These are phyloP conservation scores for Royoungia palumana DNA, from an alignment of 768 basidiomycete species.

Conservation along the genomic window DNA sequence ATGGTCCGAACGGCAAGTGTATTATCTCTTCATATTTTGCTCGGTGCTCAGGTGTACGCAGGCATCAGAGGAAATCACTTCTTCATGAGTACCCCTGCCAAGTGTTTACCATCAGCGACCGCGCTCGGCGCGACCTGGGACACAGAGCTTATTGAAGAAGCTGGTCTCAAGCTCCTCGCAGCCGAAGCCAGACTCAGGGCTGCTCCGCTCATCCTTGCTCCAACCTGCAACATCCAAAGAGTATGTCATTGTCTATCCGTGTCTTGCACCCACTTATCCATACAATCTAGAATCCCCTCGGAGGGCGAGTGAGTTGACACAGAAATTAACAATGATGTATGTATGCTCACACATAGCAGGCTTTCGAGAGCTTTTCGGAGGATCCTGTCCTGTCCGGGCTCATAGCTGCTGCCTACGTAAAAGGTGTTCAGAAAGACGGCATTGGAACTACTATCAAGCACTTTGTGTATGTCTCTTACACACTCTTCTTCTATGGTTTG, in stretches of 20 bases:
- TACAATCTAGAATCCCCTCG: constrained; percentile 65
- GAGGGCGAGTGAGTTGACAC: constrained; percentile 50
- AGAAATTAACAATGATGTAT: neutral
- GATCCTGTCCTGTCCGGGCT: constrained; percentile 73
- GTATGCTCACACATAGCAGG: constrained; percentile 34
- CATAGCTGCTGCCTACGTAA: constrained; percentile 69
- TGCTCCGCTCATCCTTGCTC: constrained; percentile 69
- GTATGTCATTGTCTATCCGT: constrained; percentile 33
- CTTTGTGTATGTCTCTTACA: constrained; percentile 52
- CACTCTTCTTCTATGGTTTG: neutral
- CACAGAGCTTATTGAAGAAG: constrained; percentile 55
- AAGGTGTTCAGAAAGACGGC: constrained; percentile 72
- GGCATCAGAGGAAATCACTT: constrained; percentile 69
- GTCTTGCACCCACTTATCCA: neutral
- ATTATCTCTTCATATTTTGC: neutral
- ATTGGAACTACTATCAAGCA: constrained; percentile 80
- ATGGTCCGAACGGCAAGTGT: constrained; percentile 69
- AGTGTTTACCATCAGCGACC: constrained; percentile 72
- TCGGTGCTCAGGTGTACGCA: constrained; percentile 13
- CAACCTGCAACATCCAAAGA: constrained; percentile 83
- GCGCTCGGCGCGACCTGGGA: constrained; percentile 78
- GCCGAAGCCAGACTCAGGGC: constrained; percentile 68
- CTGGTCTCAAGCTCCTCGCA: constrained; percentile 64
- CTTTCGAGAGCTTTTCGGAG: constrained; percentile 78
- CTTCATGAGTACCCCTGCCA: constrained; percentile 79